Base-by-base conservation (phyloP, 2,329 filamentous ascomycete genomes). In the Neospermospora avenae region DNA sequence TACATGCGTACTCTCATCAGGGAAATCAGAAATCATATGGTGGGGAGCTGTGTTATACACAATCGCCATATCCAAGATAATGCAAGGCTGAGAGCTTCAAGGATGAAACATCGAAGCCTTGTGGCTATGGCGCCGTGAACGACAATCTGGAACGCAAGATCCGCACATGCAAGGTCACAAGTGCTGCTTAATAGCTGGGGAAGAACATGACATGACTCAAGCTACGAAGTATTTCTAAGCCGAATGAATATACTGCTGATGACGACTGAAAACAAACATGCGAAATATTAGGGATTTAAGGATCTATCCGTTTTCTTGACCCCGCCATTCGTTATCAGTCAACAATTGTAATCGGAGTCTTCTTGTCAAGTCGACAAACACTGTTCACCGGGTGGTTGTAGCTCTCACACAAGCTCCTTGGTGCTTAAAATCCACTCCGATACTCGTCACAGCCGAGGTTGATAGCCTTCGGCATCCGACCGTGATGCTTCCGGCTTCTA, bases 401-500 rank as follows among this genome's bases (percentile, higher is more conserved):
- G 48, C 18, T 10, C 18, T 10, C 31, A 51, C 8, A 24, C 48
- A 16, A 22, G 35, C 35, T 35, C 4, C 28, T 13, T 31, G n/a
- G 48, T 51, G 11, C 48, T 24, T 25, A 24, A n/a, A 22, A 34
- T 11, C 5, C 41, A 31, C 41, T 10, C 53, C 53, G 18, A 56
- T 35, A n/a, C 6, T 37, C 22, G 42, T 57, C 42, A 56, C 41
- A 24, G 55, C 55, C 55, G 55, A 57, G 55, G 55, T 57, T 41
- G 42, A 41, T 14, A 39, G 18, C 18, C 48, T 41, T 45, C 39
- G 28, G 39, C 41, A 18, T 45, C 41, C 18, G 37, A 46, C 39
- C 39, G 42, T 57, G 42, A 39, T 48, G 55, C 14, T 48, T 48
- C 44, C 41, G 42, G 42, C 25, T 14, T 57, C n/a, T 35, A 35